phyloP scores from a whole-genome alignment of 352 stramenopile species.

The Phytophthora parvispora region DNA sequence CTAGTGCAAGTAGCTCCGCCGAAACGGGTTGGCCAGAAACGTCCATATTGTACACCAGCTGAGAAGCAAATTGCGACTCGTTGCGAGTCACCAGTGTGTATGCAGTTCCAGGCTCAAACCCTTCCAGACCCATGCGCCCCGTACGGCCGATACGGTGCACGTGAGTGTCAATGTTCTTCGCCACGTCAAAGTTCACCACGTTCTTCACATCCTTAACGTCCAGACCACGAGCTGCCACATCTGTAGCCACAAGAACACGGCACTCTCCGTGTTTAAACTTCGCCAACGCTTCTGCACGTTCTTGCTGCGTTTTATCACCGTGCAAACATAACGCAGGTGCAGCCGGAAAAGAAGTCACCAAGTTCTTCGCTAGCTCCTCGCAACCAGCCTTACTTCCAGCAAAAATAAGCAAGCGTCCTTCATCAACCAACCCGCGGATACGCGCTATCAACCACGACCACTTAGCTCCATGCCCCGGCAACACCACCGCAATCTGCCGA shows the following conservation, averaged over 20 bases:
- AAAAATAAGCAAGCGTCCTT: slow-evolving; percentile 91
- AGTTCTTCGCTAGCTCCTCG: slow-evolving; percentile 84
- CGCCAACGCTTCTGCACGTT: slow-evolving; percentile 70
- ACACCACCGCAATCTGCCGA: slow-evolving; percentile 79
- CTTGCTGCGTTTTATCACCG: slow-evolving; percentile 85
- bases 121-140: slow-evolving; percentile 85
- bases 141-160: slow-evolving; percentile 92
- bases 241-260: slow-evolving; percentile 85
- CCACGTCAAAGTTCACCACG: slow-evolving; percentile 93
- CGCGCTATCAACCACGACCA: slow-evolving; percentile 89
- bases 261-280: slow-evolving; percentile 77
- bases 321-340: slow-evolving; percentile 64
- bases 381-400: slow-evolving; percentile 87
- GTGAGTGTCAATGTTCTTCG: slow-evolving; percentile 94
- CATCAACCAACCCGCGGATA: slow-evolving; percentile 58
- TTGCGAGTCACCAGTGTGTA: slow-evolving; percentile 86
- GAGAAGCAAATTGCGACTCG: slow-evolving; percentile 78
- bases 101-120: slow-evolving; percentile 82
- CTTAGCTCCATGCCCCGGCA: slow-evolving; percentile 81
- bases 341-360: slow-evolving; percentile 39
- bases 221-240: slow-evolving; percentile 89
- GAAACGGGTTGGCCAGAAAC: slow-evolving; percentile 70
- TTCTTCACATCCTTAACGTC: slow-evolving; percentile 94
- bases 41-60: slow-evolving; percentile 90
- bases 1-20: slow-evolving; percentile 67